phyloP scores from a whole-genome alignment of 495 filamentous ascomycete species.

The Penicillium robsamsonii region DNA sequence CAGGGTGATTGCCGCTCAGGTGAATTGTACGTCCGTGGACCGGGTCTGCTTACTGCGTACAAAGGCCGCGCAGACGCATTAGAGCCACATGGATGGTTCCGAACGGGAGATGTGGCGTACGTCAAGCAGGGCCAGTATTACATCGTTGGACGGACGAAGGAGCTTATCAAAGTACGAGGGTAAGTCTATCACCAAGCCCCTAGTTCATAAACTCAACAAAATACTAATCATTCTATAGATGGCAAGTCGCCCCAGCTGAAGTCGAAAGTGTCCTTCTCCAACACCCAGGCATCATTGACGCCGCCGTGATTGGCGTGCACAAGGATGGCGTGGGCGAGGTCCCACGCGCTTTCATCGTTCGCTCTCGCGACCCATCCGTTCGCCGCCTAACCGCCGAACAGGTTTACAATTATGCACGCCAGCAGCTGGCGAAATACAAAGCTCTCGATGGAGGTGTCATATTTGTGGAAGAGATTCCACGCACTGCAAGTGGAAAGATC shows the following conservation, averaged over 20 bases:
- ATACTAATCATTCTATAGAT: constrained; percentile 24
- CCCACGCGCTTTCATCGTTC: constrained; percentile 73
- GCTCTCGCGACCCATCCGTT: constrained; percentile 28
- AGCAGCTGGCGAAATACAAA: constrained; percentile 64
- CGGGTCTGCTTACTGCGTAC: constrained; percentile 38
- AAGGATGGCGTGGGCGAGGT: constrained; percentile 58
- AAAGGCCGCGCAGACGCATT: constrained; percentile 40
- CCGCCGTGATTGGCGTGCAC: constrained; percentile 73
- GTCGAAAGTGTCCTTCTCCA: constrained; percentile 74
- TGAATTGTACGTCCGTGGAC: constrained; percentile 52
- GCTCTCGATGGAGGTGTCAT: constrained; percentile 66
- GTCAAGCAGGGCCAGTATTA: constrained; percentile 57
- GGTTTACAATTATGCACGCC: constrained; percentile 60
- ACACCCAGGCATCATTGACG: constrained; percentile 66
- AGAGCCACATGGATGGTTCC: constrained; percentile 66
- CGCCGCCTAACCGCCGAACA: constrained; percentile 51
- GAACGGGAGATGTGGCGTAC: constrained; percentile 73
- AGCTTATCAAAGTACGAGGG: constrained; percentile 68
- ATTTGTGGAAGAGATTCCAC: constrained; percentile 73
- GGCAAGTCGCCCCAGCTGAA: constrained; percentile 85
- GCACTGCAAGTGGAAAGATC: constrained; percentile 78
- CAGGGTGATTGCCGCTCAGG: constrained; percentile 47
- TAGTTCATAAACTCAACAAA: not conserved
- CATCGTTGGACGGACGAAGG: constrained; percentile 78
- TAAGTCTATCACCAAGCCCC: constrained; percentile 18